phyloP scores from a whole-genome alignment of 2,329 filamentous ascomycete species.

The Cladosporium oxysporum region DNA sequence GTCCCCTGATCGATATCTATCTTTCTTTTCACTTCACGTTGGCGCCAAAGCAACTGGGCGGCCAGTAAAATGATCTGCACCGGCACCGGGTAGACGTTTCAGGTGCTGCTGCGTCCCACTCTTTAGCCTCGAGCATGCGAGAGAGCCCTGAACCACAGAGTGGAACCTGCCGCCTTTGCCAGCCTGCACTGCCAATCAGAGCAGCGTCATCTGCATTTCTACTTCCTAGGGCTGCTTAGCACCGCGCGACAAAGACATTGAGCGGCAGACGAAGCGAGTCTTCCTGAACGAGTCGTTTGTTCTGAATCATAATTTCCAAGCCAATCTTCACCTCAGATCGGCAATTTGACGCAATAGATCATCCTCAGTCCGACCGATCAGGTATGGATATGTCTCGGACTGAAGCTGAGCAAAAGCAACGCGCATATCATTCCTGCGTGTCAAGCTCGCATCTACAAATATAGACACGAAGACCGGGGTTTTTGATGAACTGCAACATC shows the following conservation, averaged over 20 bases:
- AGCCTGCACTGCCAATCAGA: background rate
- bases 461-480: conserved; percentile 4
- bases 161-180: background rate
- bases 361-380: background rate
- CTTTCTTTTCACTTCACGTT: conserved; percentile 4
- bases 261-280: background rate
- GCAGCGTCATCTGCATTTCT: background rate
- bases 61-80: background rate
- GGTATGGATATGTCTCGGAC: conserved; percentile 4
- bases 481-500: conserved; percentile 14
- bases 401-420: background rate
- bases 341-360: background rate
- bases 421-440: background rate
- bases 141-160: background rate
- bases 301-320: background rate
- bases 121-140: conserved; percentile 2
- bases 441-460: conserved; percentile 13
- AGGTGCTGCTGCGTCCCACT: background rate
- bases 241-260: background rate
- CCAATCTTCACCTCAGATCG: background rate
- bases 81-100: conserved; percentile 9
- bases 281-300: background rate
- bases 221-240: background rate
- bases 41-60: background rate
- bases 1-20: background rate